A percentile compares a stretch with the other conserved stretches of the same genome.
Evolutionary conservation across 73 alveolate genomes (phyloP).

Genomic region (Blepharisma japonicum): DNA sequence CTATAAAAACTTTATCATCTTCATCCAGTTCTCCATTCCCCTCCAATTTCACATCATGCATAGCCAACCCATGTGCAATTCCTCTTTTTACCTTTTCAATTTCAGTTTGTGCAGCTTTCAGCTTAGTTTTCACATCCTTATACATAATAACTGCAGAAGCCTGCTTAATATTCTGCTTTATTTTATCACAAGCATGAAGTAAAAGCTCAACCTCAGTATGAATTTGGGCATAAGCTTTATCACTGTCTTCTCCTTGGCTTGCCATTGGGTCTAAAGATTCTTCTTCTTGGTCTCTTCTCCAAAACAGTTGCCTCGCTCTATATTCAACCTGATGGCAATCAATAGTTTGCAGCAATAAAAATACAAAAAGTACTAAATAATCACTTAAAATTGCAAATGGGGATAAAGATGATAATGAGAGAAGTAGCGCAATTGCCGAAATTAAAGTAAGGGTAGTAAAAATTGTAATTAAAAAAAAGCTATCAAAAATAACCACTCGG

Average conservation of each 20-base stretch:
- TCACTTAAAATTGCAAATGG: not conserved
- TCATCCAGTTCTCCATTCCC: not conserved
- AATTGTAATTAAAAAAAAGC: no score
- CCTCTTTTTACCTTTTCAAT: not conserved
- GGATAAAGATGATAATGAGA: not conserved
- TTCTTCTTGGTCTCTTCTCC: constrained; percentile 12
- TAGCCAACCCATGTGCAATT: not conserved
- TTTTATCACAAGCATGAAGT: constrained; percentile 13
- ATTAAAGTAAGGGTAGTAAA: no score
- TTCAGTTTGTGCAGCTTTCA: constrained; percentile 1
- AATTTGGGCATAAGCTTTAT: not conserved
- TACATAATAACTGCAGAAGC: constrained; percentile 10
- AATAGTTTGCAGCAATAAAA: not conserved
- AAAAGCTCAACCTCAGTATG: constrained; percentile 11
- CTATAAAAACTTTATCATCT: constrained; percentile 13
- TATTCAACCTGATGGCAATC: not conserved
- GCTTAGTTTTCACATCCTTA: constrained; percentile 15
- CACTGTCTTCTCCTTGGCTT: not conserved
- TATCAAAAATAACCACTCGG: no score
- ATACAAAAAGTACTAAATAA: not conserved
- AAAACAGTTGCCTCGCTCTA: not conserved
- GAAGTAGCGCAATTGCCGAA: not conserved
- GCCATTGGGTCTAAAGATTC: not conserved
- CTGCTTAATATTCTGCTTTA: not conserved
- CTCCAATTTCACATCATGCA: not conserved